Percentiles rank a stretch among this genome's conserved stretches.
These are phyloP conservation scores for Flaveria brownii DNA, from an alignment of 129 eudicot genomes.

Conservation along the genomic window DNA sequence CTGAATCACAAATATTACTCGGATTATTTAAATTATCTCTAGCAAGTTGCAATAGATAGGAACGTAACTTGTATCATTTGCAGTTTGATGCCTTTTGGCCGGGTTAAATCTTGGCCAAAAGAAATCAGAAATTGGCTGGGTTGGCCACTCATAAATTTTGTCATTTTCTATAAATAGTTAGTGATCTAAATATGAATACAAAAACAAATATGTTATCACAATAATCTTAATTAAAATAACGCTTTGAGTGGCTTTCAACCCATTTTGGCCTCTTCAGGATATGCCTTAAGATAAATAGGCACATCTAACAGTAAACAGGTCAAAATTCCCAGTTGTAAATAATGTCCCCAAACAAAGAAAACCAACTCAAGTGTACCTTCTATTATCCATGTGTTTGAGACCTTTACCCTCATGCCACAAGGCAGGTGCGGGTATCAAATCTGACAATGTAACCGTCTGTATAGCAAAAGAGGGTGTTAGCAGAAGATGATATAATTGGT, in stretches of 20 bases:
- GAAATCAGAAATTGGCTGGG: too few species aligned
- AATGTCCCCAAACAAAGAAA: not conserved
- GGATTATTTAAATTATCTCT: not conserved
- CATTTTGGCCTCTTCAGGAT: not conserved
- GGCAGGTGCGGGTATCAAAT: conserved; percentile 59
- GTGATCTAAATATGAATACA: not conserved
- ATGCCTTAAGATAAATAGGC: not conserved
- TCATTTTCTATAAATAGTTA: not conserved
- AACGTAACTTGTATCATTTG: not conserved
- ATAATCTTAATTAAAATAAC: not conserved
- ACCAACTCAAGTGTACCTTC: conserved; percentile 46
- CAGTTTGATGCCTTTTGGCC: not conserved
- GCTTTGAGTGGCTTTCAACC: not conserved
- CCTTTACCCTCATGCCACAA: conserved; percentile 89
- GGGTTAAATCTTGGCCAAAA: not conserved
- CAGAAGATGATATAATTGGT: not conserved
- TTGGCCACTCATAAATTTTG: too few species aligned
- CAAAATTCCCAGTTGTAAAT: not conserved
- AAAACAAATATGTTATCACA: not conserved
- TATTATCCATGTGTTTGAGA: conserved; percentile 41
- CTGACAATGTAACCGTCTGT: conserved; percentile 55
- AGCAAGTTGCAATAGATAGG: not conserved
- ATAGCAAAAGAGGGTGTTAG: conserved; percentile 8
- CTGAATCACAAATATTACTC: conserved; percentile 21
- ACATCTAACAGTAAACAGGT: not conserved